Evolutionary conservation across 345 rosid genomes (phyloP), one percentile per base, ranked within the genome.

Genomic region (Noccaea bulbosa): DNA sequence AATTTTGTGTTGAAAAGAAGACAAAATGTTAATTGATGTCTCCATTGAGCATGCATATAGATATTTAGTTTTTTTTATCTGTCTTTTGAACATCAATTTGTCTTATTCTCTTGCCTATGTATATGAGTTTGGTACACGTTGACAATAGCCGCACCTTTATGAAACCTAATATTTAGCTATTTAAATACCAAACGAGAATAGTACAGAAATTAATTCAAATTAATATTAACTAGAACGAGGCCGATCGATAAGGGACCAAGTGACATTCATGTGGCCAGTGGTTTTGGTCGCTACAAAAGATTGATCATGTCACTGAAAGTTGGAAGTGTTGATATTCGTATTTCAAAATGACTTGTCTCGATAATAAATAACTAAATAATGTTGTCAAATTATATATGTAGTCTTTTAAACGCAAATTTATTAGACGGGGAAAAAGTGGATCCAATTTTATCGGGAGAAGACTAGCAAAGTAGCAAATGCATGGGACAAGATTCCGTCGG

Each of bases 401-500:
- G 22, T 20, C 22, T 20, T 20, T 20, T 20, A 20, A 20, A 11
- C 16, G 8, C 37, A 51, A 51, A 27, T 50, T 51, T 51, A 51
- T 12, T 3, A 52, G 17, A 51, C 15, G 35, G 9, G 0, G 15
- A 35, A 55, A 16, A 73, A 41, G 67, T 74, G 17, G 78, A 67
- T 67, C 78, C 69, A 74, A 37, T 24, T 35, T 67, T 67, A 20
- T 54, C 57, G 78, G 69, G 56, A 20, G 49, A 65, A 57, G 47
- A 55, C 27, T 27, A 47, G 53, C 40, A n/a, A 17, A 40, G 40
- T 38, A 47, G 53, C 40, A n/a, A 17, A 40, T 48, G 72, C 58
- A 65, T 57, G 15, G 52, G 40, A 48, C 30, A 59, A 67, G 73
- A 74, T 74, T 67, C 69, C 62, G 63, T 61, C 51, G 78, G 43